A percentile compares a stretch with the other conserved stretches of the same genome.
These are phyloP conservation scores for Myxozyma neglecta DNA, from an alignment of 805 yeast genomes.

Conservation along the genomic window DNA sequence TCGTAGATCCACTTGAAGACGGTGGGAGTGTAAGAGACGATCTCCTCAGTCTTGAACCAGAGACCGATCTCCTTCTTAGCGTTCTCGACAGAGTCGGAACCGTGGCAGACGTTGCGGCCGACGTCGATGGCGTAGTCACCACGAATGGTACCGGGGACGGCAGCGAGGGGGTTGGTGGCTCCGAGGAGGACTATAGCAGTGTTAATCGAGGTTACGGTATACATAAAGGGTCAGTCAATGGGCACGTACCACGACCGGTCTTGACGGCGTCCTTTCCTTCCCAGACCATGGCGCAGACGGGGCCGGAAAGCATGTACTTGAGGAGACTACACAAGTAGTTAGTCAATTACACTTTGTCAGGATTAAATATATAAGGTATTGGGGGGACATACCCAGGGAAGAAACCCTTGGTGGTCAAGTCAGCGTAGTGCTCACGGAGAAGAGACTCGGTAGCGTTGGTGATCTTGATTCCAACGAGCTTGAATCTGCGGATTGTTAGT, in stretches of 20 bases:
- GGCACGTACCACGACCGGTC: conserved; percentile 76
- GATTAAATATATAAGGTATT: conserved; percentile 42
- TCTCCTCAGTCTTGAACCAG: conserved; percentile 98
- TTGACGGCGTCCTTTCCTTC: conserved; percentile 99
- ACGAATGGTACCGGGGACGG: conserved; percentile 99
- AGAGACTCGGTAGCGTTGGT: conserved; percentile 81
- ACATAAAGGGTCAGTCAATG: too few species aligned
- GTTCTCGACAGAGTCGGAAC: conserved; percentile 98
- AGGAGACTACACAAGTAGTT: conserved; percentile 15
- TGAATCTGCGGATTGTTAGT: conserved; percentile 55
- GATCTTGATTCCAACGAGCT: conserved; percentile 93
- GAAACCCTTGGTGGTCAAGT: conserved; percentile 93
- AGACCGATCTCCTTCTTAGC: conserved; percentile 94
- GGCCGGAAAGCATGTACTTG: conserved; percentile 90
- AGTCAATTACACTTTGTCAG: not conserved
- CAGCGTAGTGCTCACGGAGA: conserved; percentile 92
- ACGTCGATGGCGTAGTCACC: conserved; percentile 95
- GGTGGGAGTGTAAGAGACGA: conserved; percentile 87
- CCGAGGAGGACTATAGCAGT: conserved; percentile 68
- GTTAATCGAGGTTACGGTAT: not conserved
- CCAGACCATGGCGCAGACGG: conserved; percentile 99
- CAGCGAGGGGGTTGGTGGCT: conserved; percentile 96
- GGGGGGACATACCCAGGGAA: conserved; percentile 84
- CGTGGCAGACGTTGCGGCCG: conserved; percentile 99
- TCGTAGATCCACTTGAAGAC: conserved; percentile 87